Percentiles rank a stretch among this genome's conserved stretches.
These are phyloP conservation scores for Elongisporangium senticosum DNA, from an alignment of 352 stramenopile genomes.

Conservation along the genomic window DNA sequence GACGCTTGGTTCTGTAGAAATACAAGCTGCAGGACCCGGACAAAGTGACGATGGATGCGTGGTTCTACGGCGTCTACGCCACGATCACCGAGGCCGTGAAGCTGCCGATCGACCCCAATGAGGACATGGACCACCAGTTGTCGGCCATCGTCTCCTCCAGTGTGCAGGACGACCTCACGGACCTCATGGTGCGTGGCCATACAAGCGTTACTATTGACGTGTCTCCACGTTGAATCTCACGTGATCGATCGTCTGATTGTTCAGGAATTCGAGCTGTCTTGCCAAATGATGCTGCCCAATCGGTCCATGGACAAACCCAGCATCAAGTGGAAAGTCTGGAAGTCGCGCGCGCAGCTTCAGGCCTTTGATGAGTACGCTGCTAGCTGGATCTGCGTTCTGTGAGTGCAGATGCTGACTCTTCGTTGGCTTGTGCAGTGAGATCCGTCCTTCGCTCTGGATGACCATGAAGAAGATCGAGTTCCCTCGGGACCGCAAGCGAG, in stretches of 20 bases:
- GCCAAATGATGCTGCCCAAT: constrained; percentile 48
- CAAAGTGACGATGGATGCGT: constrained; percentile 69
- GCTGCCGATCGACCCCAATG: constrained; percentile 28
- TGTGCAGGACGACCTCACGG: constrained; percentile 50
- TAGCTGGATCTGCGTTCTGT: constrained; percentile 1
- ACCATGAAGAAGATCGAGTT: constrained; percentile 58
- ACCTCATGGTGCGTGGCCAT: constrained; percentile 30
- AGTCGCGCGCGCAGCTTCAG: constrained; percentile 59
- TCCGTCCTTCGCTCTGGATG: constrained; percentile 39
- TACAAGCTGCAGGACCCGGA: constrained; percentile 74
- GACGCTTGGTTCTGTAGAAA: constrained; percentile 23
- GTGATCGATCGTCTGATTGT: constrained; percentile 1
- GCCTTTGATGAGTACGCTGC: constrained; percentile 58
- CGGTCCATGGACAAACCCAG: constrained; percentile 55
- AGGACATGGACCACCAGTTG: constrained; percentile 41
- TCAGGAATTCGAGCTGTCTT: constrained; percentile 73
- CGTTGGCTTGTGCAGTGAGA: constrained; percentile 29
- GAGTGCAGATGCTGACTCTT: not conserved
- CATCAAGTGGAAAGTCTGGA: constrained; percentile 78
- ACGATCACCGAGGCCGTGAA: constrained; percentile 62
- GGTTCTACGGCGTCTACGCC: constrained; percentile 74
- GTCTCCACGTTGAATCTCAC: constrained; percentile 5
- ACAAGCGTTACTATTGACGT: not conserved
- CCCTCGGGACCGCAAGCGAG: constrained; percentile 59
- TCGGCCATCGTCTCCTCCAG: constrained; percentile 47